These are phyloP conservation scores for Leccinum incarnatum DNA, from an alignment of 768 basidiomycete genomes.

Conservation along the genomic window DNA sequence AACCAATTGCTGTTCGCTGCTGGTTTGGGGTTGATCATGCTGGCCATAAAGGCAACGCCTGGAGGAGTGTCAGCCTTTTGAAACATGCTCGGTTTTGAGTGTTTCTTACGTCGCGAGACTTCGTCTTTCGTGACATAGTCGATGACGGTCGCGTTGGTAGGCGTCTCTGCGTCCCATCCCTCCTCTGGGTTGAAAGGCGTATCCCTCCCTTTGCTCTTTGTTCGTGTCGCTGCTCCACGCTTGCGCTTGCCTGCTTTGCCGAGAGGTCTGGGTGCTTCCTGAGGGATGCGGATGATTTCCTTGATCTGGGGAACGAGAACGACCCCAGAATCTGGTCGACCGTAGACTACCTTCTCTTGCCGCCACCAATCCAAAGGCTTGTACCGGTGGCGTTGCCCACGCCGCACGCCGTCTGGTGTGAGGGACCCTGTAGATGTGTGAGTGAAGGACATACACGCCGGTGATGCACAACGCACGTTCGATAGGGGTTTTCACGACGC, in stretches of 20 bases:
- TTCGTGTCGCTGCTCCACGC: constrained; percentile 29
- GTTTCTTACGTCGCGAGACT: constrained; percentile 64
- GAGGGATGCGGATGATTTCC: constrained; percentile 57
- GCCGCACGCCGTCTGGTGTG: constrained; percentile 53
- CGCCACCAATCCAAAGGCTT: constrained; percentile 90
- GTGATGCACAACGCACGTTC: constrained; percentile 24
- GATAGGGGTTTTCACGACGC: constrained; percentile 9
- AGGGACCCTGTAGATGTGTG: constrained; percentile 23
- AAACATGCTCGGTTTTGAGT: not conserved
- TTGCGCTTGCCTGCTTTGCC: constrained; percentile 38
- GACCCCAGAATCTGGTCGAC: constrained; percentile 50
- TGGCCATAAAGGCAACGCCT: constrained; percentile 81
- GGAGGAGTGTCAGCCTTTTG: constrained; percentile 6
- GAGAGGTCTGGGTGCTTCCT: constrained; percentile 49
- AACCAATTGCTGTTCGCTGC: constrained; percentile 69
- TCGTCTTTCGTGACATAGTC: constrained; percentile 64
- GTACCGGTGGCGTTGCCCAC: constrained; percentile 65
- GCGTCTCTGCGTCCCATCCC: constrained; percentile 86
- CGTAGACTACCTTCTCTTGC: constrained; percentile 86
- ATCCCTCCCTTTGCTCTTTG: constrained; percentile 35
- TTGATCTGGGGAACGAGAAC: constrained; percentile 64
- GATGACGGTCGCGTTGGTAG: constrained; percentile 60
- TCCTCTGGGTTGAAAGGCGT: constrained; percentile 53
- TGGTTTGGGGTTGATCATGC: constrained; percentile 58
- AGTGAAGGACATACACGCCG: not conserved